Conservation (phyloP, 345 rosid species). For the Hypericum androsaemum region DNA sequence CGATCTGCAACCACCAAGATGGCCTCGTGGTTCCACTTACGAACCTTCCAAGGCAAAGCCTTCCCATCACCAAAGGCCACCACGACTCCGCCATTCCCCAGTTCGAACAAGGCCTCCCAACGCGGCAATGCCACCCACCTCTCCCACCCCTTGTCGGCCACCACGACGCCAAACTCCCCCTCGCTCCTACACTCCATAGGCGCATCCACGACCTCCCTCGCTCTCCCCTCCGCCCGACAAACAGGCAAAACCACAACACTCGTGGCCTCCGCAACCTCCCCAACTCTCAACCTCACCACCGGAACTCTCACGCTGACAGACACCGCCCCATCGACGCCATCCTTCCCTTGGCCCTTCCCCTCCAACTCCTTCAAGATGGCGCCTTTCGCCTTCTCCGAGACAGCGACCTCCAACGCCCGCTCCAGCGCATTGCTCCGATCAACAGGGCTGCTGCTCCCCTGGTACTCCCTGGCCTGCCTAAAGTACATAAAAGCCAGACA, state of each 20-base stretch:
- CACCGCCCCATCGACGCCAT: slow-evolving; percentile 19
- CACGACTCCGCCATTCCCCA: slow-evolving; percentile 52
- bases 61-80: slow-evolving; percentile 68
- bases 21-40: slow-evolving; percentile 56
- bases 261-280: slow-evolving; percentile 75
- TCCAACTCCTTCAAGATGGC: slow-evolving; percentile 37
- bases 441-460: slow-evolving; percentile 29
- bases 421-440: slow-evolving; percentile 38
- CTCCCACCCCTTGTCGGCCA: slow-evolving; percentile 65
- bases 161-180: slow-evolving; percentile 75
- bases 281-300: slow-evolving; percentile 56
- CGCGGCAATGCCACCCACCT: slow-evolving; percentile 85
- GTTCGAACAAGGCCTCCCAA: slow-evolving; percentile 43
- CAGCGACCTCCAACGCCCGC: slow-evolving; percentile 52
- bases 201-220: slow-evolving; percentile 46
- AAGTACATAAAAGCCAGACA: slow-evolving; percentile 68
- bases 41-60: slow-evolving; percentile 60
- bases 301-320: slow-evolving; percentile 35
- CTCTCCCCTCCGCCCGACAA: slow-evolving; percentile 49
- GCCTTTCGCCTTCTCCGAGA: slow-evolving; percentile 50
- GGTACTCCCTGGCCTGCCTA: slow-evolving; percentile 58
- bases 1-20: slow-evolving; percentile 66
- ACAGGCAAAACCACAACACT: slow-evolving; percentile 66
- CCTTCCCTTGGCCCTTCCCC: slow-evolving; percentile 21
- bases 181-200: slow-evolving; percentile 40